These are phyloP conservation scores for Fusarium miscanthi DNA, from an alignment of 2,329 filamentous ascomycete genomes.

Conservation along the genomic window DNA sequence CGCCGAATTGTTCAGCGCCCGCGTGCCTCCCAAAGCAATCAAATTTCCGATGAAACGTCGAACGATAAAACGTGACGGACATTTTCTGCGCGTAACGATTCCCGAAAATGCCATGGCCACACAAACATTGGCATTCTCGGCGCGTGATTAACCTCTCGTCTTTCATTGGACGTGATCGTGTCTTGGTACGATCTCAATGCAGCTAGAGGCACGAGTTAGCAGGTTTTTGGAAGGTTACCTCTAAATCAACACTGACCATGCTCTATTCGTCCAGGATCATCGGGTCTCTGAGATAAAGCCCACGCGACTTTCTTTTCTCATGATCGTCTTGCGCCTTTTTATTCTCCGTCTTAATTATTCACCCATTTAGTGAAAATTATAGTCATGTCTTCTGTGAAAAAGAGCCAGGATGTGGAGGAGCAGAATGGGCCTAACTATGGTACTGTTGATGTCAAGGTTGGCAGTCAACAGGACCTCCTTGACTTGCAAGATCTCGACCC, in stretches of 20 bases:
- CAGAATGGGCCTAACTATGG: neutral
- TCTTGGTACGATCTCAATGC: neutral
- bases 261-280: neutral
- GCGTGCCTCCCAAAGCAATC: neutral
- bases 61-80: neutral
- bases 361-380: accelerated
- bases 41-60: neutral
- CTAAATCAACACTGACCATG: neutral
- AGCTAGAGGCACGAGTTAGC: neutral
- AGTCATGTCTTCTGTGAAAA: neutral
- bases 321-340: neutral
- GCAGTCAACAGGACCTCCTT: neutral
- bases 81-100: neutral
- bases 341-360: neutral
- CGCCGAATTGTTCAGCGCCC: neutral
- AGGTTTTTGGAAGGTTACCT: neutral
- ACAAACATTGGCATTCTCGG: neutral
- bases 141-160: neutral
- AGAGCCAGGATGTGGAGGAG: neutral
- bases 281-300: neutral
- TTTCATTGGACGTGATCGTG: neutral
- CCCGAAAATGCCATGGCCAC: neutral
- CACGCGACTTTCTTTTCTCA: neutral
- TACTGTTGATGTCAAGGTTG: neutral
- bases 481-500: neutral